phyloP scores from a whole-genome alignment of 352 stramenopile species.

The Phytophthora boehmeriae region DNA sequence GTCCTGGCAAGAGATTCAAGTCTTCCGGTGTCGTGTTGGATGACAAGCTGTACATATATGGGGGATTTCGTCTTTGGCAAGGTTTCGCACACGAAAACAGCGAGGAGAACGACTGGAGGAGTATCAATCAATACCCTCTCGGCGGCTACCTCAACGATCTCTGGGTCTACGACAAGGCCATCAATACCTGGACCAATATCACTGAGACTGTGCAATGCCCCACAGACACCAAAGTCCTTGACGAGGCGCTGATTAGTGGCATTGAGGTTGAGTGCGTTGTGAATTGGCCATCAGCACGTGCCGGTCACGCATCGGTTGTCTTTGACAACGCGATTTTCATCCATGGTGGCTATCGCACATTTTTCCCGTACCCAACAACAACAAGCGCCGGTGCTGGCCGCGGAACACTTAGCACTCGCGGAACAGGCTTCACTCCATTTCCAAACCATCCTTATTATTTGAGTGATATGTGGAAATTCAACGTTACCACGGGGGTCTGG shows the following conservation, averaged over 20 bases:
- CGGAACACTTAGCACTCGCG: slow-evolving; percentile 55
- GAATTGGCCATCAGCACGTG: slow-evolving; percentile 88
- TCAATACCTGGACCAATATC: slow-evolving; percentile 74
- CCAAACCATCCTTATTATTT: slow-evolving; percentile 94
- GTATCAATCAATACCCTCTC: slow-evolving; percentile 70
- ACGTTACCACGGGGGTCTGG: slow-evolving; percentile 88
- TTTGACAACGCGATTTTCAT: slow-evolving; percentile 85
- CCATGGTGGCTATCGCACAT: slow-evolving; percentile 94
- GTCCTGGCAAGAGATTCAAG: slow-evolving; percentile 93
- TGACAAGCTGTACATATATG: slow-evolving; percentile 85
- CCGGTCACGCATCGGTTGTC: slow-evolving; percentile 84
- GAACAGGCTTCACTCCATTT: slow-evolving; percentile 84
- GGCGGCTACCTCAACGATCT: slow-evolving; percentile 96
- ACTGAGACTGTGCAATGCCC: slow-evolving; percentile 73
- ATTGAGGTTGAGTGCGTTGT: slow-evolving; percentile 79
- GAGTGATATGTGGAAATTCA: slow-evolving; percentile 94
- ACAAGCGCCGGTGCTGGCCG: slow-evolving; percentile 78
- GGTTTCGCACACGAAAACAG: slow-evolving; percentile 93
- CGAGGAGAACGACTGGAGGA: slow-evolving; percentile 85
- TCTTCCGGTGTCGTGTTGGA: slow-evolving; percentile 83
- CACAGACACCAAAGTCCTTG: slow-evolving; percentile 33
- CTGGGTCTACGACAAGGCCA: slow-evolving; percentile 83
- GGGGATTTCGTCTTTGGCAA: slow-evolving; percentile 95
- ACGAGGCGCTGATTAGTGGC: slow-evolving; percentile 68
- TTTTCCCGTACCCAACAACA: slow-evolving; percentile 95